These are phyloP conservation scores for Leishmania arabica DNA, from an alignment of 208 protist genomes.

Conservation along the genomic window DNA sequence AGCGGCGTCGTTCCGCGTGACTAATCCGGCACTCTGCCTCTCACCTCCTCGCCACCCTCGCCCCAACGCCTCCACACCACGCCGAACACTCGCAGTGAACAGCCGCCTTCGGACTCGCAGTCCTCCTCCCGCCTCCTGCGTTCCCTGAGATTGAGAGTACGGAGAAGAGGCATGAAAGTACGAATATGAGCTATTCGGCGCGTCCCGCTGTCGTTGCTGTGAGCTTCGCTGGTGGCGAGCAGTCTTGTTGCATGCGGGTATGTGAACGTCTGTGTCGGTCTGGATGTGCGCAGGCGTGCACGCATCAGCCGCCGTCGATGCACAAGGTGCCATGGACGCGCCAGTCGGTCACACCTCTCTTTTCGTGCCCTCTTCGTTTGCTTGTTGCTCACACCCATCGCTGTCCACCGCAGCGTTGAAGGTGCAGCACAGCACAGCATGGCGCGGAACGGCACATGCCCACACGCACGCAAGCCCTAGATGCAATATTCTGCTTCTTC, in stretches of 20 bases:
- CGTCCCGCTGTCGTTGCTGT: not conserved
- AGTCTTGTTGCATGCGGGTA: not conserved
- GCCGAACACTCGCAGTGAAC: not conserved
- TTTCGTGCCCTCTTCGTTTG: not conserved
- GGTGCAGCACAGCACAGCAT: not conserved
- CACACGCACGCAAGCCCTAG: slow-evolving; percentile 6
- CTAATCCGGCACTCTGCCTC: not conserved
- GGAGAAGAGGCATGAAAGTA: not conserved
- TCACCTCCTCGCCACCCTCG: not conserved
- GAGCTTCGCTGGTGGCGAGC: not conserved
- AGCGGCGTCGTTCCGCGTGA: not conserved
- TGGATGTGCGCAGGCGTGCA: not conserved
- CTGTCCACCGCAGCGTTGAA: not conserved
- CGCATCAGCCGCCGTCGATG: not conserved
- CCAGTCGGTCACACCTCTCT: not conserved
- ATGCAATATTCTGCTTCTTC: slow-evolving; percentile 64
- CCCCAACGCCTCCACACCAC: not conserved
- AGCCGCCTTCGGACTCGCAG: not conserved
- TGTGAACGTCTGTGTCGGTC: not conserved
- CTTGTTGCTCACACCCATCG: not conserved
- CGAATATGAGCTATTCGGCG: not conserved
- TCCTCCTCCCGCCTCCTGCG: not conserved
- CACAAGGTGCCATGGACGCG: not conserved
- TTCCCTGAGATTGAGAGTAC: not conserved
- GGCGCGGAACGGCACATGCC: not conserved